Base-by-base conservation (phyloP, 805 yeast genomes). In the Saccharomycopsis olivae region DNA sequence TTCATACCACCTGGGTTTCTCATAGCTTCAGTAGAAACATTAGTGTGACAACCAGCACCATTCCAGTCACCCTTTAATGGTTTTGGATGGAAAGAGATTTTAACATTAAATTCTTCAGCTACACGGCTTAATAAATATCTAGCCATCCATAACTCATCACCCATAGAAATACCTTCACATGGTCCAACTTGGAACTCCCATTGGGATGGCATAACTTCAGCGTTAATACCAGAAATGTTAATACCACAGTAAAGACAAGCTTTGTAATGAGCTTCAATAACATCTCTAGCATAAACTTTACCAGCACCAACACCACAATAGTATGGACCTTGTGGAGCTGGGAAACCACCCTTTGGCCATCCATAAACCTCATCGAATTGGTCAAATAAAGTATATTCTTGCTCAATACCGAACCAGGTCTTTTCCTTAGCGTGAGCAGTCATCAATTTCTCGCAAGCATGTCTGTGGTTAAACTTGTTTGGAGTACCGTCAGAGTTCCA, bases 121-220 rank as follows among this genome's bases (percentile, higher is more conserved):
- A 87, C 92, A 68, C 96, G 81, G 68, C 76, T 78, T 59, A 92
- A 71, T 55, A 92, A 69, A 65, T 85, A 92, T 66, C 98, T 80
- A 47, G 96, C 92, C 59, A 88, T 74, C 89, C 97, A 89, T 61
- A 92, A 75, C 65, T 89, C 81, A 65, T 89, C 98, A 62, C 96
- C 97, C 97, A 89, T 89, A 53, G 66, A 64, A 61, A 92, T 89
- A 59, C 98, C 98, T 51, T 66, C 75, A 66, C 96, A 86, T 51
- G 98, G 97, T 57, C 98, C 98, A 53, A 89, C 97, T 74, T 89
- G 98, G 84, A 84, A 89, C 72, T 89, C 98, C 98, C 98, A 89
- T 74, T 89, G 98, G 47, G 96, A 87, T 46, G 98, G 98, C 97
- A 89, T 92, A 50, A 89, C 98, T 73, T 89, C 98, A 54, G 97